Evolutionary conservation across 176 grass and related monocot genomes (phyloP).

Genomic region (Musa beccarii): DNA sequence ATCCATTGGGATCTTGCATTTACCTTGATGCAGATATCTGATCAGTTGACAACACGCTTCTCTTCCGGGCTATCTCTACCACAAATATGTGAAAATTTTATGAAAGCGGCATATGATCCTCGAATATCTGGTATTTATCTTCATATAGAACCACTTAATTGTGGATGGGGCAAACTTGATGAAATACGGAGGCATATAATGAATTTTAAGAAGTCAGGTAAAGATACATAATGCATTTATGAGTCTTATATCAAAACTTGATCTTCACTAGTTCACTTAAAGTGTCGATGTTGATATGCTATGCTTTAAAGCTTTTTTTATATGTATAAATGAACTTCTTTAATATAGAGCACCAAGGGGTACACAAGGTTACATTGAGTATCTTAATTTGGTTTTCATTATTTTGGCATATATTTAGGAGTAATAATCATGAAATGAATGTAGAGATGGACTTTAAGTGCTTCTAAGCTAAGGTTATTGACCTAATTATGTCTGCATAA

Average conservation of each 20-base stretch:
- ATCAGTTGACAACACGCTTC: conserved; percentile 67
- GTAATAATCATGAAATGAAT: too few species aligned
- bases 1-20: conserved; percentile 1
- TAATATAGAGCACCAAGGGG: neutral
- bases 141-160: conserved; percentile 71
- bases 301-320: neutral
- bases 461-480: too few species aligned
- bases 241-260: too few species aligned
- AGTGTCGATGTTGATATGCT: neutral
- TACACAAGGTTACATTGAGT: neutral
- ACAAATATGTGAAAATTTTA: conserved; percentile 83
- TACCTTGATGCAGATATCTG: conserved; percentile 51
- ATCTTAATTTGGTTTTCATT: neutral
- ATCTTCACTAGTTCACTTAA: too few species aligned
- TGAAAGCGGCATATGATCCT: conserved; percentile 88
- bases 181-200: conserved; percentile 86
- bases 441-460: too few species aligned
- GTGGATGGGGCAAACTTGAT: conserved; percentile 91
- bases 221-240: neutral
- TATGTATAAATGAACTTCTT: neutral
- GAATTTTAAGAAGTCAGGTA: conserved; percentile 94
- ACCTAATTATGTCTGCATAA: too few species aligned
- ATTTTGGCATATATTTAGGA: neutral
- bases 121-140: conserved; percentile 82
- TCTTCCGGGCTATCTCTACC: conserved; percentile 66